Base-by-base conservation (phyloP, 306 rosid genomes). In the Trifolium fragiferum region DNA sequence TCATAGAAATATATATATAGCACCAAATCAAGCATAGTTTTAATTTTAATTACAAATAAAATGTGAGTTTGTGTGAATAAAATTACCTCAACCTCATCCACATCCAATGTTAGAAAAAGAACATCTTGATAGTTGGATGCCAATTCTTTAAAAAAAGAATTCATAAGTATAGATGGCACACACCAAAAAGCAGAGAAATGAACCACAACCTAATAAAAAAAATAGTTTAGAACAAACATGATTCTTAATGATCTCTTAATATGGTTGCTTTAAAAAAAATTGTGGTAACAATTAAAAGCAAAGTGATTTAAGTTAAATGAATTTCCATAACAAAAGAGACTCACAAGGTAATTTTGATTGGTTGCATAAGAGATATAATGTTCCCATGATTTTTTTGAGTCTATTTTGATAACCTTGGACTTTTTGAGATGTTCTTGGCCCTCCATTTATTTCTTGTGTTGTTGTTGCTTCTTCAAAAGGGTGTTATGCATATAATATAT, bases 181-280 rank as follows among this genome's bases (percentile, higher is more conserved):
- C 89, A 83, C 89, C 87, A 86, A 63, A 50, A 78, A 43, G 90
- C 87, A 71, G 84, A 75, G 62, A 86, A 86, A 68, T 86, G 87
- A 55, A 81, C 84, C 77, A 78, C 80, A 78, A 84, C 84, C 90
- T 37, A 37, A 37, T 37, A 7, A 37, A 37, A 44, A 43, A 32
- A 7, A 10, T 9, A 35, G 59, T 65, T 71, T 70, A 35, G 73
- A 18, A 30, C 33, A 30, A 30, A 30, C 33, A 3, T 30, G 4
- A 27, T 27, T 4, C 30, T 40, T 62, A 67, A 46, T 57, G 23
- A 21, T 44, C 13, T 67, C 15, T 46, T 49, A 25, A 73, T 47
- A 23, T 72, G 35, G 55, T 50, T 72, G 57, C 66, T 69, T 59
- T 64, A 46, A 13, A 21, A 67, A 61, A 3, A 41, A 30, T 16